Evolutionary conservation across 495 filamentous ascomycete species (phyloP).

Genomic region (Neurospora sp.): DNA sequence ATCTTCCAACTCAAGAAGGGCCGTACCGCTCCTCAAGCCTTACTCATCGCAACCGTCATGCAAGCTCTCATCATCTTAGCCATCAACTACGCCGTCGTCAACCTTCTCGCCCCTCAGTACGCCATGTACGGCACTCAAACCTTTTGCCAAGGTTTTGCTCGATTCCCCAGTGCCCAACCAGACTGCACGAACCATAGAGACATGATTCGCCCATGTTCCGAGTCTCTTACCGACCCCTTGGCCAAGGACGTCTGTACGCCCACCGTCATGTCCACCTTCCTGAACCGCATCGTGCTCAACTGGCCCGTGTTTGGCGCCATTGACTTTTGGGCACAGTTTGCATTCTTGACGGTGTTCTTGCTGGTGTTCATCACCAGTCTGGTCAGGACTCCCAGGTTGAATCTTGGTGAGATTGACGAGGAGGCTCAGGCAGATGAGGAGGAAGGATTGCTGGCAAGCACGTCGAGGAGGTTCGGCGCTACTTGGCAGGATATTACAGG

Average conservation of each 20-base stretch:
- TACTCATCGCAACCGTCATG: conserved; percentile 87
- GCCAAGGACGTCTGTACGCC: conserved; percentile 78
- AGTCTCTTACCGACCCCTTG: conserved; percentile 48
- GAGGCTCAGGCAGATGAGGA: conserved; percentile 93
- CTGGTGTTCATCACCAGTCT: conserved; percentile 65
- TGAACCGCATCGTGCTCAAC: conserved; percentile 88
- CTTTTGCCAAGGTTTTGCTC: conserved; percentile 63
- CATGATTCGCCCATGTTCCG: conserved; percentile 71
- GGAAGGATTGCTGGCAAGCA: conserved; percentile 77
- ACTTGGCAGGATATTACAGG: conserved; percentile 82
- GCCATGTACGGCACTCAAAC: conserved; percentile 90
- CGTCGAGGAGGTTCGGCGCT: conserved; percentile 68
- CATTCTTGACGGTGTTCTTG: conserved; percentile 74
- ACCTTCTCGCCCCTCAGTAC: conserved; percentile 90
- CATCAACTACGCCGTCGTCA: conserved; percentile 82
- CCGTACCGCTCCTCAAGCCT: conserved; percentile 80
- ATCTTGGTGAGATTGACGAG: conserved; percentile 67
- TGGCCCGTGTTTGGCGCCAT: conserved; percentile 94
- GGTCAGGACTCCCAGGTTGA: conserved; percentile 66
- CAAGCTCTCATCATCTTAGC: conserved; percentile 79
- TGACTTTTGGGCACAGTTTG: conserved; percentile 91
- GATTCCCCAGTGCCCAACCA: conserved; percentile 49
- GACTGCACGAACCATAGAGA: conserved; percentile 67
- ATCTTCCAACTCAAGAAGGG: conserved; percentile 85
- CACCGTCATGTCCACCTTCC: conserved; percentile 78